A percentile compares a stretch with the other conserved stretches of the same genome.
phyloP scores from a whole-genome alignment of 805 yeast species.

The Spencermartinsiella europaea region DNA sequence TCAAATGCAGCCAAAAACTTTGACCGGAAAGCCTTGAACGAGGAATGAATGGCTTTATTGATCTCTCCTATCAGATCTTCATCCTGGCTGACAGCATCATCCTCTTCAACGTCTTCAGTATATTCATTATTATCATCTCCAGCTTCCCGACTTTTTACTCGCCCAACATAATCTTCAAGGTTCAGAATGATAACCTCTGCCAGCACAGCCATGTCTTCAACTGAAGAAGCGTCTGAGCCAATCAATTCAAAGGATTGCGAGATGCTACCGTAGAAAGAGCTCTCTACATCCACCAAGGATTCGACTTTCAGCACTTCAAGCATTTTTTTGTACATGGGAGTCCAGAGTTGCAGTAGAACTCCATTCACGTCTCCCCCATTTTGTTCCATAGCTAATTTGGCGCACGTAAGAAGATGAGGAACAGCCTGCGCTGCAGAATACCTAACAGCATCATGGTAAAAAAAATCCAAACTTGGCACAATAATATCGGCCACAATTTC shows the following conservation, averaged over 20 bases:
- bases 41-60: constrained; percentile 63
- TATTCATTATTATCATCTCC: constrained; percentile 64
- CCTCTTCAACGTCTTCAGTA: constrained; percentile 78
- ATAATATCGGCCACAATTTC: constrained; percentile 75
- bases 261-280: constrained; percentile 70
- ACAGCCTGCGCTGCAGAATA: constrained; percentile 83
- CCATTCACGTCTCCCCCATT: constrained; percentile 40
- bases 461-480: constrained; percentile 84
- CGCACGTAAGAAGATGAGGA: constrained; percentile 66
- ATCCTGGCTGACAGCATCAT: constrained; percentile 79
- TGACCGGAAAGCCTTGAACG: constrained; percentile 58
- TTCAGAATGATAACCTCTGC: constrained; percentile 56
- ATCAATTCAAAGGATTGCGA: constrained; percentile 60
- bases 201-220: constrained; percentile 49
- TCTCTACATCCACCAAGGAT: constrained; percentile 76
- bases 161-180: constrained; percentile 60
- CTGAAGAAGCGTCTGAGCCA: constrained; percentile 48
- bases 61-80: constrained; percentile 87
- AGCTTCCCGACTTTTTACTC: constrained; percentile 49
- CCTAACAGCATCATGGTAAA: constrained; percentile 90
- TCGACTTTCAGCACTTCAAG: constrained; percentile 66
- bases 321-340: constrained; percentile 59
- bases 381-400: constrained; percentile 48
- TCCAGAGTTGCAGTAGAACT: constrained; percentile 62
- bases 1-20: constrained; percentile 63